These are phyloP conservation scores for Suhomyces emberorum DNA, from an alignment of 805 yeast species.

Conservation along the genomic window DNA sequence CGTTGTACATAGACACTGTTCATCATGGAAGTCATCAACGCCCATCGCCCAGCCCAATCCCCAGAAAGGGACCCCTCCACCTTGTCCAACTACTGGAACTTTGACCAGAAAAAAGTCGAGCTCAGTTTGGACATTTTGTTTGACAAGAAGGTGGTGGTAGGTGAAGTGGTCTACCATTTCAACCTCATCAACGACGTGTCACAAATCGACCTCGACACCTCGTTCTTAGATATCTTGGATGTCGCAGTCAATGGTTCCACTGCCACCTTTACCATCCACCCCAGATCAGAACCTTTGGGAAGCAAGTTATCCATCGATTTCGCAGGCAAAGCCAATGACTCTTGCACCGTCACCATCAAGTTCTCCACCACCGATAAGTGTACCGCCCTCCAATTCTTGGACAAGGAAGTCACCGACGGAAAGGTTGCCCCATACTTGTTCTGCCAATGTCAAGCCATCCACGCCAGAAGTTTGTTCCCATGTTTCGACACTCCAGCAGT, in stretches of 20 bases:
- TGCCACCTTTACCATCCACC: slow-evolving; percentile 10
- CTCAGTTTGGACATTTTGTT: slow-evolving; percentile 24
- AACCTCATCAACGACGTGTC: slow-evolving; percentile 1
- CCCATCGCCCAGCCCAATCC: slow-evolving; percentile 32
- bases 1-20: too few species aligned
- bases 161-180: slow-evolving; percentile 22
- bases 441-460: slow-evolving; percentile 37
- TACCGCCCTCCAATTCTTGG: slow-evolving; percentile 34
- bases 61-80: slow-evolving; percentile 77
- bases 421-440: slow-evolving; percentile 33
- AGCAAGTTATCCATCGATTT: slow-evolving; percentile 20
- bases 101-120: slow-evolving; percentile 16
- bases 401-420: slow-evolving; percentile 20
- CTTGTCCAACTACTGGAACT: slow-evolving; percentile 34
- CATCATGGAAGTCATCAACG: slow-evolving; percentile 12
- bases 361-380: slow-evolving; percentile 29
- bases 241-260: slow-evolving; percentile 18
- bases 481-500: slow-evolving; percentile 37
- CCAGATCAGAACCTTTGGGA: slow-evolving; percentile 23
- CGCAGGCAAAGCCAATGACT: background rate
- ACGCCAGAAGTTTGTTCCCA: slow-evolving; percentile 35
- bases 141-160: slow-evolving; percentile 20
- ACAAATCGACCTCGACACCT: slow-evolving; percentile 23
- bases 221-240: slow-evolving; percentile 18
- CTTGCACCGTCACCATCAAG: slow-evolving; percentile 10